A percentile compares a stretch with the other conserved stretches of the same genome.
Conservation (phyloP, 208 protist genomes). For the Crithidia bombi region DNA sequence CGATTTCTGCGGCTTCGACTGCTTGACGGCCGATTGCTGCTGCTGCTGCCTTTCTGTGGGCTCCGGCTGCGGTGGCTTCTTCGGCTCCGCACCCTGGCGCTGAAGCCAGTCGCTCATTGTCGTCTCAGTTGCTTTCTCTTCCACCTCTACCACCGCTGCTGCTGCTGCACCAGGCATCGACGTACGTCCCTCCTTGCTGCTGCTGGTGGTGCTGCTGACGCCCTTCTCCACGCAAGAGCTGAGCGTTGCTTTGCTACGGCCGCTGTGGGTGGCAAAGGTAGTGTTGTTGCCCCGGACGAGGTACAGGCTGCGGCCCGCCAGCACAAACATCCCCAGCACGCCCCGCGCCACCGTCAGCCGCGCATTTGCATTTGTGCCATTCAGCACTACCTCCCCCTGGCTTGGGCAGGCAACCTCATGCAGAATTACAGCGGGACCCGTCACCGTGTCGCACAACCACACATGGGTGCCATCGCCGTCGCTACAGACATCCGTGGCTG, state of each 20-base stretch:
- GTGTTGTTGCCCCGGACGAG: constrained; percentile 9
- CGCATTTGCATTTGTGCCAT: constrained; percentile 27
- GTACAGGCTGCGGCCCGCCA: constrained; percentile 44
- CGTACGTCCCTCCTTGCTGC: not conserved
- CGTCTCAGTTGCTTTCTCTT: not conserved
- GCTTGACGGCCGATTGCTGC: not conserved
- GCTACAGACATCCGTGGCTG: constrained; percentile 31
- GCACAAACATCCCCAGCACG: constrained; percentile 29
- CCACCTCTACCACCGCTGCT: constrained; percentile 7
- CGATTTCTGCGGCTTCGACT: constrained; percentile 4
- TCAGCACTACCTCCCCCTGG: constrained; percentile 29
- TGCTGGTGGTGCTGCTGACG: not conserved
- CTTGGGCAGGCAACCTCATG: constrained; percentile 23
- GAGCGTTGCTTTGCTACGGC: too few species aligned
- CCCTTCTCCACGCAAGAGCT: too few species aligned
- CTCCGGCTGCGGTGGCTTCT: not conserved
- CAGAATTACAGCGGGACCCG: constrained; percentile 34
- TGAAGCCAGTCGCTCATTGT: constrained; percentile 21
- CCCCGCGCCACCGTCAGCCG: constrained; percentile 27
- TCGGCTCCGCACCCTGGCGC: not conserved
- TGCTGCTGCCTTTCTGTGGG: not conserved
- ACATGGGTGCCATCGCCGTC: constrained; percentile 31
- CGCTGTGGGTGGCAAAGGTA: too few species aligned
- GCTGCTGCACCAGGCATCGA: not conserved
- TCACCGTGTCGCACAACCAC: constrained; percentile 46